These are phyloP conservation scores for Collybia nuda DNA, from an alignment of 768 basidiomycete species.

Conservation along the genomic window DNA sequence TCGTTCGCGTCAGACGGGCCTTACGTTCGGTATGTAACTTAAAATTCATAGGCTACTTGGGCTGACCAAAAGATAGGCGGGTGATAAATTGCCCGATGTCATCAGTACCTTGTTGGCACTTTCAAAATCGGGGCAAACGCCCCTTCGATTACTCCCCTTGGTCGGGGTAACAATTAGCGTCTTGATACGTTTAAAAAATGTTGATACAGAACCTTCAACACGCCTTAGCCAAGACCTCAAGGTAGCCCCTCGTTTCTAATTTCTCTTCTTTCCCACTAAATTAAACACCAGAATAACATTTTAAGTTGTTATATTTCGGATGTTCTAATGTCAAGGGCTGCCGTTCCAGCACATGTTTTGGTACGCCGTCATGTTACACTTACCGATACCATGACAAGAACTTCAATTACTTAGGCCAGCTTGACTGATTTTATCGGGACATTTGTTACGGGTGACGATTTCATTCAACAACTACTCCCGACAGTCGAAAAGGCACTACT, in stretches of 20 bases:
- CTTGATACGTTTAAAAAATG: slow-evolving; percentile 60
- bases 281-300: slow-evolving; percentile 47
- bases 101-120: slow-evolving; percentile 53
- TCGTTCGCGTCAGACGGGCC: slow-evolving; percentile 63
- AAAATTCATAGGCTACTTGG: background rate
- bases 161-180: slow-evolving; percentile 74
- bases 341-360: slow-evolving; percentile 56
- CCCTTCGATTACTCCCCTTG: slow-evolving; percentile 44
- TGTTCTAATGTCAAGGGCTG: slow-evolving; percentile 67
- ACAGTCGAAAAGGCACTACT: slow-evolving; percentile 78
- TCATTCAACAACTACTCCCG: slow-evolving; percentile 59
- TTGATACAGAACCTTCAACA: slow-evolving; percentile 40
- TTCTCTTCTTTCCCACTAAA: background rate
- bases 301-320: slow-evolving; percentile 56
- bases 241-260: slow-evolving; percentile 24
- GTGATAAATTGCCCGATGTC: slow-evolving; percentile 43
- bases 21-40: slow-evolving; percentile 52
- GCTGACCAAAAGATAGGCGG: slow-evolving; percentile 25
- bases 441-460: slow-evolving; percentile 49
- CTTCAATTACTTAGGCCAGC: slow-evolving; percentile 35
- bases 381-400: background rate
- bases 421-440: slow-evolving; percentile 57
- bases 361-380: slow-evolving; percentile 35
- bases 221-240: slow-evolving; percentile 47
- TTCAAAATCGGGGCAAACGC: slow-evolving; percentile 46